Base-by-base conservation (phyloP, 2,329 filamentous ascomycete genomes). In the Stagonosporopsis cucurbitacearum region DNA sequence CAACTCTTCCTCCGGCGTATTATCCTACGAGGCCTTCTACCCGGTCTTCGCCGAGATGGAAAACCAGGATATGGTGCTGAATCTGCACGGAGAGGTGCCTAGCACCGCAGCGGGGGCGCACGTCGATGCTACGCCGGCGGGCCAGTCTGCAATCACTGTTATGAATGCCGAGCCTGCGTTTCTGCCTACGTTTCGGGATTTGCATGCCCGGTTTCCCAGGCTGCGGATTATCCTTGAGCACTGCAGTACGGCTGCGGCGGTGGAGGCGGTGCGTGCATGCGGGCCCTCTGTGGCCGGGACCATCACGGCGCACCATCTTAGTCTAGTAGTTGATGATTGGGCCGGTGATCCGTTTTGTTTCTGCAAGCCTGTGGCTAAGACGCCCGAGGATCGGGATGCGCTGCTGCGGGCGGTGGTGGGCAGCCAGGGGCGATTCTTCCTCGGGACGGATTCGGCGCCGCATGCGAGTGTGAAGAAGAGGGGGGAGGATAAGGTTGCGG, bases 1-100 rank as follows among this genome's bases (percentile, higher is more conserved):
- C 63, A 86, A 88, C 69, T 86, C 84, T 4, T 80, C 81, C 32
- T 85, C 84, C 23, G 91, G 90, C 12, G 89, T 93, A 22, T 79
- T 89, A 15, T 84, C 86, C 53, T 86, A 91, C 68, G 85, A 87
- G 57, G 78, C 82, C 28, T 94, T 91, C 77, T 89, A 90, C 71
- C 85, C 86, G 6, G 90, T 94, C 13, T 96, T 98, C 71, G 84
- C 83, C n/a, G 90, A 91, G 62, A 97, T 98, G 93, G 89, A 96
- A 72, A 79, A 87, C 57, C 86, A 92, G 63, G 87, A 88, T 63
- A 81, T 96, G 72, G 84, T 96, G n/a, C 82, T 96, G 37, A 97
- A 97, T 78, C 81, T 98, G n/a, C 93, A 98, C 74, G 94, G 93
- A 63, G 94, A 97, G 77, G 86, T 88, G n/a, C 88, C 87, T 0